Conservation (phyloP, 2,329 filamentous ascomycete genomes). For the Scopulariopsis brevicaulis region DNA sequence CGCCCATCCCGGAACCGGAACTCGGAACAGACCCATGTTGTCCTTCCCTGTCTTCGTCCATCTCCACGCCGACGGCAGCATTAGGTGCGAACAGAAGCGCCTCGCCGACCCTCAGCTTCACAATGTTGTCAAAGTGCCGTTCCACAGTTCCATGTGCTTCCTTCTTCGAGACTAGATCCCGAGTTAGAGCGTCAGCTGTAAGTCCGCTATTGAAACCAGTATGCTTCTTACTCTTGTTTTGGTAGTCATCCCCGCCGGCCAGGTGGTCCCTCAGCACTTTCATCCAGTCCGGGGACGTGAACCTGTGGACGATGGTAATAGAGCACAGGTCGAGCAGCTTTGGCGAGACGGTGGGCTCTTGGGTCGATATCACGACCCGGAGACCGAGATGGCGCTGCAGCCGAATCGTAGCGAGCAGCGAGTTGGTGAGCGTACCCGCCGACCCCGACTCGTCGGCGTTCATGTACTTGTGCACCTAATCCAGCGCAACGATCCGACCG, state of each 20-base stretch:
- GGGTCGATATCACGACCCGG: constrained; percentile 61
- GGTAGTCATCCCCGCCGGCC: constrained; percentile 15
- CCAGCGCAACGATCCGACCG: constrained; percentile 55
- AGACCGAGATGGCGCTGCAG: constrained; percentile 59
- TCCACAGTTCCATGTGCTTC: not conserved
- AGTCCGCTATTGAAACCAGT: not conserved
- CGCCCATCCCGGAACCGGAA: constrained; percentile 9
- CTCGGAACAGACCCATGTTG: not conserved
- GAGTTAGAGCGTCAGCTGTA: not conserved
- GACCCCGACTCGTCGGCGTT: constrained; percentile 33
- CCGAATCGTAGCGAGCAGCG: constrained; percentile 51
- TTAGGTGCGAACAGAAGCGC: constrained; percentile 34
- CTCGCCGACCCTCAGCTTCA: constrained; percentile 29
- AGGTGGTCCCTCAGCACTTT: constrained; percentile 29
- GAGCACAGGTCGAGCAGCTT: constrained; percentile 60
- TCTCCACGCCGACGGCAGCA: constrained; percentile 21
- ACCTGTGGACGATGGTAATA: constrained; percentile 62
- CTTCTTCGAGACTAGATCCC: not conserved
- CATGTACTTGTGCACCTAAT: constrained; percentile 75
- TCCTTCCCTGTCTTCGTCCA: constrained; percentile 5
- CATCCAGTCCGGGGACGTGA: constrained; percentile 56
- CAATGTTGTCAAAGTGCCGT: constrained; percentile 28
- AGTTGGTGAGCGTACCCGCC: constrained; percentile 46
- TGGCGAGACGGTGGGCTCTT: constrained; percentile 63
- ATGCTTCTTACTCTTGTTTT: not conserved